Evolutionary conservation across 176 grass and related monocot species (phyloP).

Genomic region (Dactylis glomerata): DNA sequence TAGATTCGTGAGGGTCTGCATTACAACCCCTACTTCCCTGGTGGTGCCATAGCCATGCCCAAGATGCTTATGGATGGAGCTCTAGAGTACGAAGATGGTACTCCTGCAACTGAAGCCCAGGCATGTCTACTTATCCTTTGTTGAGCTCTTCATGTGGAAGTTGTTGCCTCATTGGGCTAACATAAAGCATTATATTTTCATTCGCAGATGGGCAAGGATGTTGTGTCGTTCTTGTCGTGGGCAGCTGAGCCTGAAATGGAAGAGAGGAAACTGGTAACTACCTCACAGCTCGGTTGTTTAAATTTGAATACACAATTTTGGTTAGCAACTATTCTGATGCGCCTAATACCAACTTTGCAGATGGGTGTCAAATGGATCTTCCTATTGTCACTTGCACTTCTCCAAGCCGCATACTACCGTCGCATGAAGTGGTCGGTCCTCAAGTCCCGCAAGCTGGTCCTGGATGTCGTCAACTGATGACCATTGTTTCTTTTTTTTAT

Average conservation of each 20-base stretch:
- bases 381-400: constrained; percentile 86
- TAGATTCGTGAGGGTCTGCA: constrained; percentile 98
- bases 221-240: constrained; percentile 90
- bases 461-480: constrained; percentile 88
- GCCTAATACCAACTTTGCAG: constrained; percentile 25
- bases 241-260: constrained; percentile 99
- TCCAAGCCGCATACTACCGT: constrained; percentile 98
- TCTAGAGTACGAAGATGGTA: constrained; percentile 93
- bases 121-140: constrained; percentile 19
- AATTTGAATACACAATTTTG: neutral
- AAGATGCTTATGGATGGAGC: constrained; percentile 99
- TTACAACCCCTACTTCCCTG: constrained; percentile 98
- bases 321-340: neutral
- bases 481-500: constrained; percentile 27
- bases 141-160: neutral
- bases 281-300: neutral
- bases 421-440: constrained; percentile 93
- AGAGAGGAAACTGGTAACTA: constrained; percentile 92
- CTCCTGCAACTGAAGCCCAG: constrained; percentile 94
- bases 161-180: neutral
- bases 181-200: constrained; percentile 21
- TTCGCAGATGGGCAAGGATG: constrained; percentile 96
- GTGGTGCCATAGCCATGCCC: constrained; percentile 99
- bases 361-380: constrained; percentile 99
- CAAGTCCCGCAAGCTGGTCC: constrained; percentile 87